These are phyloP conservation scores for Trichoderma endophyticum DNA, from an alignment of 2,329 filamentous ascomycete genomes.

Conservation along the genomic window DNA sequence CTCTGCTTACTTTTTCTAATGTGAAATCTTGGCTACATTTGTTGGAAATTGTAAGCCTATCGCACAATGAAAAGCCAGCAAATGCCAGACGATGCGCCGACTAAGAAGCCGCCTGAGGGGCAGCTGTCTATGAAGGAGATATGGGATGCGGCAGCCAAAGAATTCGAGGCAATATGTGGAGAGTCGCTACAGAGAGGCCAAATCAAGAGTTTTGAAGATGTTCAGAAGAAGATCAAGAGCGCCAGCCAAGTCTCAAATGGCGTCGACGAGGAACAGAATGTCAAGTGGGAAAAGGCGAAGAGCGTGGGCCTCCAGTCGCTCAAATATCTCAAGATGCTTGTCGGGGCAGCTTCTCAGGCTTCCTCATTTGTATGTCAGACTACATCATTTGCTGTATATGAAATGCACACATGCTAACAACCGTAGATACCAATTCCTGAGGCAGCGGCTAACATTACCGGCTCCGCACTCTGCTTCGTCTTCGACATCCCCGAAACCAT, in stretches of 20 bases:
- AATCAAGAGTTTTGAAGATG: not conserved
- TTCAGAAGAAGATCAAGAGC: not conserved
- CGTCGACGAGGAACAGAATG: not conserved
- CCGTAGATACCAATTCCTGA: not conserved
- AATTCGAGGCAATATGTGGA: not conserved
- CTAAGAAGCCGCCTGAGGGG: not conserved
- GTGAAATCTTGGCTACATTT: not conserved
- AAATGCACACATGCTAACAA: not conserved
- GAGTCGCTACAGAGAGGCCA: not conserved
- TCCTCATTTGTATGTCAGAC: not conserved
- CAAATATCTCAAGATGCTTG: conserved; percentile 6
- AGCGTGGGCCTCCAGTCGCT: not conserved
- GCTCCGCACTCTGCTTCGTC: not conserved
- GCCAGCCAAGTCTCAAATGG: not conserved
- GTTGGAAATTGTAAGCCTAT: not conserved
- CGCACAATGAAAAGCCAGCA: not conserved
- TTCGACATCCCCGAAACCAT: not conserved
- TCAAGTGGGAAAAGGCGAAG: not conserved
- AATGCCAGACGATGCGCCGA: not conserved
- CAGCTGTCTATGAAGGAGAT: not conserved
- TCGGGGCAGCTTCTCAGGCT: not conserved
- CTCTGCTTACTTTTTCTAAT: not conserved
- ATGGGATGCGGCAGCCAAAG: not conserved
- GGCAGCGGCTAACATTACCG: not conserved
- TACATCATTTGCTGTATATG: not conserved